These are phyloP conservation scores for Sherardia arvensis DNA, from an alignment of 257 asterid genomes.

Conservation along the genomic window DNA sequence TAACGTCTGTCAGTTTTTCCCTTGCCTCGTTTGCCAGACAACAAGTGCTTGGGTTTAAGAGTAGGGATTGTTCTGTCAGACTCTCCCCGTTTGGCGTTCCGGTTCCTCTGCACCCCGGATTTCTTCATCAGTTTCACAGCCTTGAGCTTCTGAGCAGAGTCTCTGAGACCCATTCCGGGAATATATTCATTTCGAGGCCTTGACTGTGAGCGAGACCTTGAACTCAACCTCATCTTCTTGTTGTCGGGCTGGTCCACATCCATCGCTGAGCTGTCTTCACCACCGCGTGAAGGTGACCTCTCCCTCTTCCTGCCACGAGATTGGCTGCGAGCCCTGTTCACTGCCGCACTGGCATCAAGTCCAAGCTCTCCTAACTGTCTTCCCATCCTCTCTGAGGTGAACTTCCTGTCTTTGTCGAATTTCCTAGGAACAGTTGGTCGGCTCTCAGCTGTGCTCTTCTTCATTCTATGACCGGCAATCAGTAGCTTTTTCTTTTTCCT, in stretches of 20 bases:
- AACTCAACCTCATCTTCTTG: slow-evolving; percentile 58
- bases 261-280: slow-evolving; percentile 37
- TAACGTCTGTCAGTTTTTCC: slow-evolving; percentile 89
- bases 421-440: slow-evolving; percentile 76
- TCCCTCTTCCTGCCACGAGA: slow-evolving; percentile 93
- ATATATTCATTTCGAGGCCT: slow-evolving; percentile 58
- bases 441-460: slow-evolving; percentile 87
- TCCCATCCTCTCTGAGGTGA: slow-evolving; percentile 73
- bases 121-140: slow-evolving; percentile 51
- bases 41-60: slow-evolving; percentile 76
- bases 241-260: slow-evolving; percentile 51
- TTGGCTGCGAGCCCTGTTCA: slow-evolving; percentile 67
- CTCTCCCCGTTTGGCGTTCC: slow-evolving; percentile 82
- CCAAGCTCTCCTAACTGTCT: slow-evolving; percentile 67
- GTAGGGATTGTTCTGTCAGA: slow-evolving; percentile 81
- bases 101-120: slow-evolving; percentile 57
- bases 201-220: slow-evolving; percentile 52
- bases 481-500: slow-evolving; percentile 74
- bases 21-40: slow-evolving; percentile 67
- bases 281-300: slow-evolving; percentile 36
- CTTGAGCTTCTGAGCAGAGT: slow-evolving; percentile 60
- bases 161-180: slow-evolving; percentile 87
- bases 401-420: slow-evolving; percentile 63
- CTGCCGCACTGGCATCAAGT: slow-evolving; percentile 68
- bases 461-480: slow-evolving; percentile 71